Base-by-base conservation (phyloP, 2,329 filamentous ascomycete genomes). In the Fusarium transvaalense region DNA sequence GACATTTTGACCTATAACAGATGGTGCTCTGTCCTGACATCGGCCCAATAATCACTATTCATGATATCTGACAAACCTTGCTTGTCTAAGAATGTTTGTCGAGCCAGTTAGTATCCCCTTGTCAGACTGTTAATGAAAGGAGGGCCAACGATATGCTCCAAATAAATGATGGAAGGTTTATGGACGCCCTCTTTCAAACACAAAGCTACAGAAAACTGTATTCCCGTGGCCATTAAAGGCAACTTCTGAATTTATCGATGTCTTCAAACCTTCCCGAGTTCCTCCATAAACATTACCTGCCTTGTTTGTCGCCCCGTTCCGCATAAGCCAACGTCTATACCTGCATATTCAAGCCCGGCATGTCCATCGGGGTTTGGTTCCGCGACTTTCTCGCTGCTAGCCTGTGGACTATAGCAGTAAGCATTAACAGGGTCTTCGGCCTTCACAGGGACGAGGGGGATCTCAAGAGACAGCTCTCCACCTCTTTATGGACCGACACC, bases 311-410 rank as follows among this genome's bases (percentile, higher is more conserved):
- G 41, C 17, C 41, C 7, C n/a, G 17, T 43, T 25, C 32, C 13
- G 9, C 45, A 35, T 13, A 48, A 4, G 5, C 32, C 21, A 37
- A 23, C n/a, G 10, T 5, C 14, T 12, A 5, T 15, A 19, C 13
- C 23, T 42, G 15, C 21, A 29, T 6, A 9, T 14, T 21, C n/a
- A 46, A 46, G 17, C 21, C 29, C 21, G 41, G 8, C 19, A 60
- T 60, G 56, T 17, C 10, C 31, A 31, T 38, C 10, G 13, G 42
- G n/a, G 12, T 29, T 27, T 45, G 38, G 38, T 37, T 43, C 5
- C 31, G 19, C 25, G 19, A 35, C 17, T 37, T 52, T n/a, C 12
- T 52, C 19, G 23, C 21, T 17, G 38, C 31, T 14, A n/a, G 15
- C 6, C 9, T 50, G 6, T 50, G 53, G 31, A n/a, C 21, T n/a